Conservation (phyloP, 352 stramenopile genomes). For the Globisporangium recalcitrans region DNA sequence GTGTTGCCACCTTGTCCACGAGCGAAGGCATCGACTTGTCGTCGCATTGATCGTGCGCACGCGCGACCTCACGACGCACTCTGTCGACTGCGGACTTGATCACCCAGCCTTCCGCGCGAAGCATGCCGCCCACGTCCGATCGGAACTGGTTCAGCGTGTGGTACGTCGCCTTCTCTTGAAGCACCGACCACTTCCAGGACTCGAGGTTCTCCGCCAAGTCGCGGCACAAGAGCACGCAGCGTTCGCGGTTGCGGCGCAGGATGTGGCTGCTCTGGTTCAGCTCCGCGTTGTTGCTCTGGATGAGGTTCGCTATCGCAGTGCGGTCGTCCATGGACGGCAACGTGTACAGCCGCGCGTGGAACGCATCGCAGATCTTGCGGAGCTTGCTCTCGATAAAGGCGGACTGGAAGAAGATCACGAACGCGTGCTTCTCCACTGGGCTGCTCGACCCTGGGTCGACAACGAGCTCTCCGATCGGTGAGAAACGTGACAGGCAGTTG, state of each 20-base stretch:
- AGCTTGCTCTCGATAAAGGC: slow-evolving; percentile 96
- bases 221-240: slow-evolving; percentile 90
- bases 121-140: slow-evolving; percentile 94
- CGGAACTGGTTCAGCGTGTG: slow-evolving; percentile 98
- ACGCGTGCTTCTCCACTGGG: slow-evolving; percentile 82
- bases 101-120: slow-evolving; percentile 96
- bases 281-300: slow-evolving; percentile 91
- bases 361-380: slow-evolving; percentile 98
- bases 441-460: slow-evolving; percentile 86
- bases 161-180: slow-evolving; percentile 97
- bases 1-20: slow-evolving; percentile 91
- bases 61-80: slow-evolving; percentile 86
- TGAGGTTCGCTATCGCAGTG: slow-evolving; percentile 76
- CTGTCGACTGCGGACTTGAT: slow-evolving; percentile 78
- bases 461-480: slow-evolving; percentile 90
- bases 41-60: slow-evolving; percentile 89
- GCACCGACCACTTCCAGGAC: slow-evolving; percentile 96
- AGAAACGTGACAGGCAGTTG: slow-evolving; percentile 98
- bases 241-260: slow-evolving; percentile 94
- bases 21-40: slow-evolving; percentile 93
- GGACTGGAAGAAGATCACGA: slow-evolving; percentile 98
- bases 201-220: slow-evolving; percentile 92
- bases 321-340: slow-evolving; percentile 94
- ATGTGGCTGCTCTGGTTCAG: slow-evolving; percentile 96
- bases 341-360: slow-evolving; percentile 94